Percentiles rank a stretch among this genome's conserved stretches.
These are phyloP conservation scores for Fusarium heterosporum DNA, from an alignment of 2,329 filamentous ascomycete species.

Conservation along the genomic window DNA sequence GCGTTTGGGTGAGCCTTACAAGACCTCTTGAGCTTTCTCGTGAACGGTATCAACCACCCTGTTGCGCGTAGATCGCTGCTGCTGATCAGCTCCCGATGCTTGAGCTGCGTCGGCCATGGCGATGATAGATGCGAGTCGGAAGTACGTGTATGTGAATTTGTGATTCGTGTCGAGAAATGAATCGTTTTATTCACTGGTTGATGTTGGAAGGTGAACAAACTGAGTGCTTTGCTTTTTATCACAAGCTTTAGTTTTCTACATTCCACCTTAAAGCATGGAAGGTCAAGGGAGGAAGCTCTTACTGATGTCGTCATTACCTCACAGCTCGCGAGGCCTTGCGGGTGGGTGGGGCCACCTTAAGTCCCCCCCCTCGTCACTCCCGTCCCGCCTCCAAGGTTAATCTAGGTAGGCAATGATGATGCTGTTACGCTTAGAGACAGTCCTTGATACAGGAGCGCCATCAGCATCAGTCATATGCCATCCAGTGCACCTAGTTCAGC, in stretches of 20 bases:
- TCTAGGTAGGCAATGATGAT: conserved; percentile 16
- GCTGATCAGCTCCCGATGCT: conserved; percentile 37
- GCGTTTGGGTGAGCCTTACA: conserved; percentile 50
- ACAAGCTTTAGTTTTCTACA: conserved; percentile 30
- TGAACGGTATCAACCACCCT: conserved; percentile 56
- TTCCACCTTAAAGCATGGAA: conserved; percentile 33
- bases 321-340: conserved; percentile 7
- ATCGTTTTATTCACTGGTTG: background rate
- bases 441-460: conserved; percentile 20
- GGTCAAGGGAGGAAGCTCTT: conserved; percentile 29
- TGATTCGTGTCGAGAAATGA: background rate
- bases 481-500: background rate
- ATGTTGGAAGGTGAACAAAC: background rate
- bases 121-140: background rate
- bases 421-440: conserved; percentile 18
- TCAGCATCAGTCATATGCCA: background rate
- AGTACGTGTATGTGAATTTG: background rate
- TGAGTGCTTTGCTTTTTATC: conserved; percentile 15
- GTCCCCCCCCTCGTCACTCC: conserved; percentile 8
- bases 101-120: conserved; percentile 45
- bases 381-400: background rate
- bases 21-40: conserved; percentile 62
- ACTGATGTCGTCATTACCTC: conserved; percentile 42
- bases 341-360: conserved; percentile 27
- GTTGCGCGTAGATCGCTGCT: conserved; percentile 43